Conservation (phyloP, 192 early-diverging fungal genomes). For the Linnemannia hyalina region DNA sequence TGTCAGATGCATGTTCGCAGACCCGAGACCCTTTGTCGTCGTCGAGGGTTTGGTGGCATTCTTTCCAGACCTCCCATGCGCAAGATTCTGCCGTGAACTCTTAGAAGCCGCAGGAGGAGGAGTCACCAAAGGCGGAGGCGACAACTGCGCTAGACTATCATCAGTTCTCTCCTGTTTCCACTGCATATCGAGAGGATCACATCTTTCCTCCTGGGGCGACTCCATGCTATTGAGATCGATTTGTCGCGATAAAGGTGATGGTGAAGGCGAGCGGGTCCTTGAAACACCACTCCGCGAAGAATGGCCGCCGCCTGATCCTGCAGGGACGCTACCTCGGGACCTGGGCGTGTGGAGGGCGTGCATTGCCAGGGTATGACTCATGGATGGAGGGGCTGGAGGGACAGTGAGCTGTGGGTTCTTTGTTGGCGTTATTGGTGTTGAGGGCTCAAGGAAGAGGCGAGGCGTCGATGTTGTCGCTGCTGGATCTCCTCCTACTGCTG, state of each 20-base stretch:
- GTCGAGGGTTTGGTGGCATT: not conserved
- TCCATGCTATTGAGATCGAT: conserved; percentile 22
- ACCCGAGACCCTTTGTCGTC: not conserved
- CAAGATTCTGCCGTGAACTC: not conserved
- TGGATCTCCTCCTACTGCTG: not conserved
- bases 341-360: conserved; percentile 33
- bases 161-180: too few species aligned
- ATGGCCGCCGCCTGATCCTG: not conserved
- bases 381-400: not conserved
- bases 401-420: not conserved
- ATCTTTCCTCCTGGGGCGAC: conserved; percentile 29
- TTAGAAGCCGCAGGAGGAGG: not conserved
- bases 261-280: conserved; percentile 32
- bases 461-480: not conserved
- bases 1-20: not conserved
- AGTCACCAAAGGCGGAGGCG: not conserved
- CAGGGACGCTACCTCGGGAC: not conserved
- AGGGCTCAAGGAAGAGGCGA: not conserved
- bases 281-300: not conserved
- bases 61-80: not conserved
- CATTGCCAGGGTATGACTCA: conserved; percentile 11
- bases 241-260: conserved; percentile 33
- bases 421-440: not conserved
- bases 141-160: not conserved
- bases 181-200: not conserved